phyloP scores from a whole-genome alignment of 2,329 filamentous ascomycete genomes.

The Colletotrichum sp. region DNA sequence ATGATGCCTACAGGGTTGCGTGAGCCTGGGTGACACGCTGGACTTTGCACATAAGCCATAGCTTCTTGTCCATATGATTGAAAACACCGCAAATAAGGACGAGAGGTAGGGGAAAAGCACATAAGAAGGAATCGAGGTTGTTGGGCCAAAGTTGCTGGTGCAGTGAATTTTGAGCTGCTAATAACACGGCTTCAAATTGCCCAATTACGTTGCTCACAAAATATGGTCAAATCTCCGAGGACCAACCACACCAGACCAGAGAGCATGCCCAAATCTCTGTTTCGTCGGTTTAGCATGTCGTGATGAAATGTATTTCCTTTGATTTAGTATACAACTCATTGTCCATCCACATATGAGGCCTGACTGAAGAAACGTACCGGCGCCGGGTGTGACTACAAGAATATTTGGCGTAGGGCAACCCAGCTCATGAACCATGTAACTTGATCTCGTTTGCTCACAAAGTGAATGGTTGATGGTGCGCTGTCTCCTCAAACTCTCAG shows the following conservation, averaged over 20 bases:
- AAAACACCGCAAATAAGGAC: not conserved
- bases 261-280: rapidly evolving
- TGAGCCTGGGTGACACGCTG: not conserved
- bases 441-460: not conserved
- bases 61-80: not conserved
- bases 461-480: not conserved
- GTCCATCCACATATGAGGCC: no score
- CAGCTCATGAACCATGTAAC: not conserved
- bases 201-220: no score
- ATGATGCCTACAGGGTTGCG: constrained; percentile 19
- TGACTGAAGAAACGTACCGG: not conserved
- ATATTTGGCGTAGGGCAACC: not conserved
- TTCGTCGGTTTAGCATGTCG: not conserved
- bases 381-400: not conserved
- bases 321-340: not conserved
- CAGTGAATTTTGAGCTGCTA: not conserved
- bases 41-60: not conserved
- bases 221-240: not conserved
- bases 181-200: not conserved
- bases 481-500: not conserved
- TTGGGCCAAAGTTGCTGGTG: rapidly evolving
- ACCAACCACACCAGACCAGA: not conserved
- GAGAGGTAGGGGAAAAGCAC: rapidly evolving
- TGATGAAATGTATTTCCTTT: not conserved
- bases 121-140: rapidly evolving